Evolutionary conservation across 495 filamentous ascomycete genomes (phyloP).

Genomic region (Margaritispora aquatica): DNA sequence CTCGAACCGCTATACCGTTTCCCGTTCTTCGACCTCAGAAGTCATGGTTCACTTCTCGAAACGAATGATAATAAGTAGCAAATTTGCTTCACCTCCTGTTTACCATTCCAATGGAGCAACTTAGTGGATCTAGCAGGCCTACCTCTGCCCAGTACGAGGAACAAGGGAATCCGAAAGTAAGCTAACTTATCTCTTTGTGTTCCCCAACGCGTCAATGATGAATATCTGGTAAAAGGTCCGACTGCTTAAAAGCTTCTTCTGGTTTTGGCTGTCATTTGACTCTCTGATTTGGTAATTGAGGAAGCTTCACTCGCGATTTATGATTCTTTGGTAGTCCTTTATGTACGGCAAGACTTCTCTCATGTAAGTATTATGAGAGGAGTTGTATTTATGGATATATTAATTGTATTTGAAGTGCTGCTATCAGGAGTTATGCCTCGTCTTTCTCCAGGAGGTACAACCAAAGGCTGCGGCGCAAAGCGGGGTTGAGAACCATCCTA

Average conservation of each 20-base stretch:
- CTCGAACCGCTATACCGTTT: too few relatives aligned
- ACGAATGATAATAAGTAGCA: too few relatives aligned
- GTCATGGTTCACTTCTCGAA: too few relatives aligned
- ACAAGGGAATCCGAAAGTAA: not conserved
- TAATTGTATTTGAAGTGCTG: slow-evolving; percentile 23
- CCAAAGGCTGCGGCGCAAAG: slow-evolving; percentile 45
- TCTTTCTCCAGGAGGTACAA: slow-evolving; percentile 27
- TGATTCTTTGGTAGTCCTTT: slow-evolving; percentile 11
- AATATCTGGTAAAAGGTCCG: slow-evolving; percentile 59
- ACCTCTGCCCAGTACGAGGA: not conserved
- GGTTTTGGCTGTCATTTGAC: slow-evolving; percentile 25
- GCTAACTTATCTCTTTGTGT: not conserved
- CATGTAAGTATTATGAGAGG: slow-evolving; percentile 22
- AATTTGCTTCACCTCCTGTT: too few relatives aligned
- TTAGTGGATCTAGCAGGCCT: not conserved
- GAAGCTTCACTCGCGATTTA: slow-evolving; percentile 13
- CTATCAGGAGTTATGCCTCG: slow-evolving; percentile 35
- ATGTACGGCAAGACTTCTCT: slow-evolving; percentile 21
- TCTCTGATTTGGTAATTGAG: slow-evolving; percentile 22
- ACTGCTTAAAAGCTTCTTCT: slow-evolving; percentile 39
- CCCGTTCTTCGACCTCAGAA: too few relatives aligned
- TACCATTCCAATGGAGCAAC: too few relatives aligned
- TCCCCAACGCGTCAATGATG: slow-evolving; percentile 42
- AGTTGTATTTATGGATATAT: slow-evolving; percentile 28
- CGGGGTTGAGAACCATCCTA: not conserved